phyloP scores from a whole-genome alignment of 2,329 filamentous ascomycete species.

The Penicillium hesseltinei region DNA sequence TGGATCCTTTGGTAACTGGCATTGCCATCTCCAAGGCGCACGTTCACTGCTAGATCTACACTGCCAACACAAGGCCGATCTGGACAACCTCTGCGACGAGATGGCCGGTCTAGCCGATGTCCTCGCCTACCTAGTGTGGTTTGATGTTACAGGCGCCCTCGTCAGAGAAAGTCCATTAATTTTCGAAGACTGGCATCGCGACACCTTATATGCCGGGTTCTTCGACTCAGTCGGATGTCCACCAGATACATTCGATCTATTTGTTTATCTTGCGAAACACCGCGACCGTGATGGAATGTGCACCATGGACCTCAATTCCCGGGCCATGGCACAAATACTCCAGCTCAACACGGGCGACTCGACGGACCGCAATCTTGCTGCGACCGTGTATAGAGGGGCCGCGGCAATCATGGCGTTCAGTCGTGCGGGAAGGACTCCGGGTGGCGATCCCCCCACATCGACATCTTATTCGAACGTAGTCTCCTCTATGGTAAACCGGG shows the following conservation, averaged over 20 bases:
- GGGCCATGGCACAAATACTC: constrained; percentile 20
- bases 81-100: constrained; percentile 32
- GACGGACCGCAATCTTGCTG: constrained; percentile 21
- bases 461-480: constrained; percentile 19
- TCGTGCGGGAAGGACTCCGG: constrained; percentile 3
- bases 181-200: constrained; percentile 46
- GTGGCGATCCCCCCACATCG: neutral
- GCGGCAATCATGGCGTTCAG: constrained; percentile 36
- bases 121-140: constrained; percentile 44
- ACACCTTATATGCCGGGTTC: constrained; percentile 34
- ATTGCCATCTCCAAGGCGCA: constrained; percentile 42
- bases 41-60: constrained; percentile 44
- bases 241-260: constrained; percentile 39
- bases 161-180: constrained; percentile 28
- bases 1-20: constrained; percentile 42
- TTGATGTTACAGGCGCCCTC: constrained; percentile 39
- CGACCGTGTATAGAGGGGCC: constrained; percentile 39
- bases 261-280: constrained; percentile 33
- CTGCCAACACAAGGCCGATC: constrained; percentile 35
- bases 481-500: constrained; percentile 33
- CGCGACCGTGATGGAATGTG: constrained; percentile 13
- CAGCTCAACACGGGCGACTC: constrained; percentile 18
- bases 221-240: constrained; percentile 42
- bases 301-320: constrained; percentile 10
- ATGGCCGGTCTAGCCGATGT: constrained; percentile 42